Base-by-base conservation (phyloP, 176 grass and related monocot genomes). In the Avena insularis region DNA sequence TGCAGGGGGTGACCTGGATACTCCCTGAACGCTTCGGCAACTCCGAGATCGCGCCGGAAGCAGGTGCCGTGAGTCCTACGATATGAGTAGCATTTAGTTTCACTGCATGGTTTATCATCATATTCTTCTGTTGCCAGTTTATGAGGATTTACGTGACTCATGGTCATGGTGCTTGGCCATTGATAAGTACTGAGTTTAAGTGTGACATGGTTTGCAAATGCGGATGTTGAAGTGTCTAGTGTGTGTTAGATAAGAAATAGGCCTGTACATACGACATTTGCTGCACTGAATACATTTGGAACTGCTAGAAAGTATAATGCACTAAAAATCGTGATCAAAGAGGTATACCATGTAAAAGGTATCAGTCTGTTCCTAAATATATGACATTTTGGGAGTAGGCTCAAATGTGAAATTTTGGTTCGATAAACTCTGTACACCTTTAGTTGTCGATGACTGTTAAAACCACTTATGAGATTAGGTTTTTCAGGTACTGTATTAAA, bases 21-120 rank as follows among this genome's bases (percentile, higher is more conserved):
- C 97, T 99, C 10, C 94, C 97, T 0, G 97, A 99, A 80, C 94
- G 97, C 47, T 99, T 99, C 12, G 93, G 92, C 79, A 94, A 96
- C 87, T 99, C 94, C 2, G 92, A 99, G 83, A 99, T 99, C 38
- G 91, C 85, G 8, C 94, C 94, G 3, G 97, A 99, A 94, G 97
- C 97, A 99, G 92, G 97, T 99, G 21, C 19, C 68, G 46, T 85
- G 46, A 90, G 29, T 80, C 36, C 56, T 80, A 79, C 17, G 29
- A 8, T 74, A 59, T 19, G 47, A 49, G 21, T 80, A 87, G 25
- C 57, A 75, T 75, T 80, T 79, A 40, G 58, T 74, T n/a, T 23
- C 23, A 20, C 19, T 7, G 1, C 43, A 54, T 6, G 31, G 2
- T 9, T 69, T 8, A 68, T 59, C 67, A 19, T 48, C 49, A 75